A percentile compares a stretch with the other conserved stretches of the same genome.
Evolutionary conservation across 495 filamentous ascomycete genomes (phyloP).

Genomic region (Polyplosphaeria fusca): DNA sequence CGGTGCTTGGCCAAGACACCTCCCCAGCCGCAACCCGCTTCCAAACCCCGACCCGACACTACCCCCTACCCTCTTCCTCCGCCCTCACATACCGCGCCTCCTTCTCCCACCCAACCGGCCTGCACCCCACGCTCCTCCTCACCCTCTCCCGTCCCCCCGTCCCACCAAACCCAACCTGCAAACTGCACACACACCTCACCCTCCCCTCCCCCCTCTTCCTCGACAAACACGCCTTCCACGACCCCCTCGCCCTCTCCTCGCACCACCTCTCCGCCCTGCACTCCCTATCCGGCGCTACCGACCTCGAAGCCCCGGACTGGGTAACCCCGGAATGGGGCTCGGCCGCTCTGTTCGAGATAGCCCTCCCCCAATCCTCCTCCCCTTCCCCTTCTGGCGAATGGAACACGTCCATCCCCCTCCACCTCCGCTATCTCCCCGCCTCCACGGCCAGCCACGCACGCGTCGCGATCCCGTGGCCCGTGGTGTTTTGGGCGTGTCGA

Average conservation of each 20-base stretch:
- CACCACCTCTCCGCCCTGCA: slow-evolving; percentile 70
- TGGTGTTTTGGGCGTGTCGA: slow-evolving; percentile 90
- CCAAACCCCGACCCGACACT: slow-evolving; percentile 86
- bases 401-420: slow-evolving; percentile 78
- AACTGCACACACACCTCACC: slow-evolving; percentile 77
- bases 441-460: slow-evolving; percentile 48
- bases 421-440: slow-evolving; percentile 75
- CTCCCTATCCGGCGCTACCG: slow-evolving; percentile 72
- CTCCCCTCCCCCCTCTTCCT: slow-evolving; percentile 81
- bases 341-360: slow-evolving; percentile 71
- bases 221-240: slow-evolving; percentile 80
- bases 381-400: slow-evolving; percentile 40
- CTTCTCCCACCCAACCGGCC: slow-evolving; percentile 70
- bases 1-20: slow-evolving; percentile 69
- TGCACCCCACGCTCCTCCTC: slow-evolving; percentile 74
- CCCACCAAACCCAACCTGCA: slow-evolving; percentile 52
- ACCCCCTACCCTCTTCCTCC: slow-evolving; percentile 53
- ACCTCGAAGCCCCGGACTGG: slow-evolving; percentile 92
- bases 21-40: slow-evolving; percentile 68
- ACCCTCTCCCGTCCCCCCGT: slow-evolving; percentile 39
- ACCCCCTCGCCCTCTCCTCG: slow-evolving; percentile 67
- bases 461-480: slow-evolving; percentile 65
- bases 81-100: slow-evolving; percentile 44
- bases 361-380: slow-evolving; percentile 44
- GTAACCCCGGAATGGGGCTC: slow-evolving; percentile 75